Conservation (phyloP, 768 basidiomycete genomes). For the Filobasidium wieringae region DNA sequence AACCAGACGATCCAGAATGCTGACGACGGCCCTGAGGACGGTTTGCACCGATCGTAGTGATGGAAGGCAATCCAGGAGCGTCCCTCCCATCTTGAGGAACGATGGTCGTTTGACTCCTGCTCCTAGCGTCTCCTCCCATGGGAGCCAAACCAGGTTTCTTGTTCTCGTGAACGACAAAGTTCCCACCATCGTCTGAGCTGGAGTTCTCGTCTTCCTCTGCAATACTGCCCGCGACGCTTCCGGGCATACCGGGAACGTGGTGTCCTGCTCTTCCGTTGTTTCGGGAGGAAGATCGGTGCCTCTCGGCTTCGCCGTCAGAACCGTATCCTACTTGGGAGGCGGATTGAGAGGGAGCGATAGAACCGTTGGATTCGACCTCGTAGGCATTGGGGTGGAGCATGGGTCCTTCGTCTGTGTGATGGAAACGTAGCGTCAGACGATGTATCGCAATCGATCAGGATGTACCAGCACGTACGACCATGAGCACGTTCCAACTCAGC, state of each 20-base stretch:
- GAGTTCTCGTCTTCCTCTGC: constrained; percentile 36
- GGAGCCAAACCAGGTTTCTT: constrained; percentile 16
- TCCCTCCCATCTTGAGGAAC: not conserved
- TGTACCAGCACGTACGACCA: constrained; percentile 20
- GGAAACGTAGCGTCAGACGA: not conserved
- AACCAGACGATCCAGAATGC: constrained; percentile 7
- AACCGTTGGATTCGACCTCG: constrained; percentile 38
- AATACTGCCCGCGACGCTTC: constrained; percentile 34
- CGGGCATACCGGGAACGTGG: constrained; percentile 6
- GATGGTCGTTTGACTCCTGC: not conserved
- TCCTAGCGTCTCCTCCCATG: not conserved
- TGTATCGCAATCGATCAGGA: not conserved
- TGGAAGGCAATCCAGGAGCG: constrained; percentile 10
- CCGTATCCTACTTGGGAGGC: constrained; percentile 33
- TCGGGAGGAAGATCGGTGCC: constrained; percentile 14
- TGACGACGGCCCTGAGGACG: not conserved
- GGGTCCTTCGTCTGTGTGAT: constrained; percentile 7
- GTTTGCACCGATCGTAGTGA: constrained; percentile 10
- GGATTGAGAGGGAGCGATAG: constrained; percentile 37
- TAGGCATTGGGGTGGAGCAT: constrained; percentile 27
- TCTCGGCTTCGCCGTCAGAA: constrained; percentile 11
- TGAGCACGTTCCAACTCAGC: constrained; percentile 28
- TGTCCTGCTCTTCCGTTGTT: not conserved
- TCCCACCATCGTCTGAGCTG: constrained; percentile 27
- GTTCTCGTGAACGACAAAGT: constrained; percentile 36